Conservation (phyloP, 176 grass and related monocot species). For the Pharus latifolius region DNA sequence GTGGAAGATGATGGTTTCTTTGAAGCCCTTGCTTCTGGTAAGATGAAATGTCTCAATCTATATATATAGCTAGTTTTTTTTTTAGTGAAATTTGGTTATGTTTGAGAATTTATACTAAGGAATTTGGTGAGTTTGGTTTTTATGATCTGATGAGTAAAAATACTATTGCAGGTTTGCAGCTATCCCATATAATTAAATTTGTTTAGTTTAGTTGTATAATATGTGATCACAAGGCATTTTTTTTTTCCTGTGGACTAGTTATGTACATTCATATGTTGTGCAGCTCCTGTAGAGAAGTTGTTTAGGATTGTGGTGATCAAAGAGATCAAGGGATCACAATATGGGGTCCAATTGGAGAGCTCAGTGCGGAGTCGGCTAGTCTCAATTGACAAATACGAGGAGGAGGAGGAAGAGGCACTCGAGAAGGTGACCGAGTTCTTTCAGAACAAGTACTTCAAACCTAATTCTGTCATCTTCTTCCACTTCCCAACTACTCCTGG, state of each 20-base stretch:
- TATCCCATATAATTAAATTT: too few species aligned
- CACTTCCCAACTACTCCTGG: slow-evolving; percentile 15
- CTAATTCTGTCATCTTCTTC: slow-evolving; percentile 49
- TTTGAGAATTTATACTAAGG: too few species aligned
- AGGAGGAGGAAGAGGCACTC: slow-evolving; percentile 63
- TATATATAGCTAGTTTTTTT: too few species aligned
- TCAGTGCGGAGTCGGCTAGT: slow-evolving; percentile 60
- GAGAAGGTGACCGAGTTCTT: slow-evolving; percentile 66
- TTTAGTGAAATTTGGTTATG: too few species aligned
- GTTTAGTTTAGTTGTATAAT: too few species aligned
- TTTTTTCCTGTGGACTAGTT: too few species aligned
- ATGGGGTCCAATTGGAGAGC: slow-evolving; percentile 87
- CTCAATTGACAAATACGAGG: slow-evolving; percentile 51
- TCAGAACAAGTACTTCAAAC: slow-evolving; percentile 73
- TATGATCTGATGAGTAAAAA: too few species aligned
- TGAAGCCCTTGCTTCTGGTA: slow-evolving; percentile 43
- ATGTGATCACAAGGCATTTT: too few species aligned
- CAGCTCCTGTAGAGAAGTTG: slow-evolving; percentile 67
- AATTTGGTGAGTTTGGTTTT: too few species aligned
- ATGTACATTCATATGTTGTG: too few species aligned
- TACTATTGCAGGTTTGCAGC: too few species aligned
- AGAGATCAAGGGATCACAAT: slow-evolving; percentile 89
- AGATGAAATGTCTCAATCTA: too few species aligned
- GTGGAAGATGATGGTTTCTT: slow-evolving; percentile 51
- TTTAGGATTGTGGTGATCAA: slow-evolving; percentile 75